A percentile compares a stretch with the other conserved stretches of the same genome.
These are phyloP conservation scores for Conringia planisiliqua DNA, from an alignment of 345 rosid genomes.

Conservation along the genomic window DNA sequence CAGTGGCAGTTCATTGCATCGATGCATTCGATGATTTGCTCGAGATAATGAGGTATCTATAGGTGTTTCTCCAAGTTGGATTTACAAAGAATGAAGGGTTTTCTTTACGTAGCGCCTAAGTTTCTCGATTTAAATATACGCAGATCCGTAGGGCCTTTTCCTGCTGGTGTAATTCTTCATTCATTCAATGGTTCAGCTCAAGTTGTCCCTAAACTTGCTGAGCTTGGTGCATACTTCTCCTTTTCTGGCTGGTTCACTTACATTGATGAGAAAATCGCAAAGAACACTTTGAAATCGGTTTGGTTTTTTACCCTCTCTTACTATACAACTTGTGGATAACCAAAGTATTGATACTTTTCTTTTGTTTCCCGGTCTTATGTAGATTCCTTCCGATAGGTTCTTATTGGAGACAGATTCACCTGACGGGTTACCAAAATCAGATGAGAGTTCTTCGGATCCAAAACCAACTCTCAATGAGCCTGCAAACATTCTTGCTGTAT, in stretches of 20 bases:
- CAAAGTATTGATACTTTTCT: not conserved
- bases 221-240: constrained; percentile 88
- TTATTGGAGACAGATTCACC: constrained; percentile 92
- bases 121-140: not conserved
- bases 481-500: constrained; percentile 64
- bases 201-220: constrained; percentile 81
- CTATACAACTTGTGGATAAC: not conserved
- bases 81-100: not conserved
- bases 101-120: not conserved
- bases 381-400: constrained; percentile 72
- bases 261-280: constrained; percentile 68
- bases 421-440: constrained; percentile 63
- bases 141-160: constrained; percentile 75
- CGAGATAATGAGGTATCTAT: constrained; percentile 58
- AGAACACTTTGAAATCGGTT: constrained; percentile 64
- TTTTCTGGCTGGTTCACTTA: constrained; percentile 82
- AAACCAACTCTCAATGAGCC: constrained; percentile 76
- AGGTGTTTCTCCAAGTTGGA: not conserved
- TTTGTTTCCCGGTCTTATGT: constrained; percentile 25
- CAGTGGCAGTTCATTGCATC: constrained; percentile 77
- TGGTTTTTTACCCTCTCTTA: constrained; percentile 17
- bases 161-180: constrained; percentile 81
- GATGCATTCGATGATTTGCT: constrained; percentile 83
- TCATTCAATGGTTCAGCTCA: constrained; percentile 85
- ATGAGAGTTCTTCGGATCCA: constrained; percentile 30